Base-by-base conservation (phyloP, 2,329 filamentous ascomycete genomes). In the Fusarium sp. region DNA sequence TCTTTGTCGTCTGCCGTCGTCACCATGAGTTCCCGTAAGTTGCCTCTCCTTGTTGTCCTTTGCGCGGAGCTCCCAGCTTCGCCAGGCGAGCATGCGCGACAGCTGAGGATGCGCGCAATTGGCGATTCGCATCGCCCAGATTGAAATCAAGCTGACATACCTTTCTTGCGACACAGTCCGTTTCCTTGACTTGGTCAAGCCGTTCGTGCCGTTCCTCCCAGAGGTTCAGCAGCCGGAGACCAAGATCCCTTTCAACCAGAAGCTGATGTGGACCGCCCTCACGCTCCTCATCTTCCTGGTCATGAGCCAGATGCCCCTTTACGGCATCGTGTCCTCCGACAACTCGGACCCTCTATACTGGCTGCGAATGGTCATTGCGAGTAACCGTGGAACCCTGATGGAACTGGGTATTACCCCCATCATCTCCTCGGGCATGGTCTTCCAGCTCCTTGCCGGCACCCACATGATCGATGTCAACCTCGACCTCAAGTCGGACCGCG, bases 401-500 rank as follows among this genome's bases (percentile, higher is more conserved):
- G 95, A 98, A 83, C 83, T 98, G 87, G 95, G 95, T 88, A 97
- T 98, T 80, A 98, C 97, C 27, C 97, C 97, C 80, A 99, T 99
- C 86, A 98, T 99, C 87, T 98, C 97, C 70, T 98, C 97, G 40
- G 97, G 97, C 86, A 99, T 99, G 97, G 95, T 99, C 82, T 99
- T 99, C 92, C 97, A 99, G 92, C 95, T 99, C 82, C 94, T 99
- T 77, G 97, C 97, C 82, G 97, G 97, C 83, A 99, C 97, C 85
- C 97, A 99, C 90, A 93, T 98, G 88, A 98, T 99, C 86, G 97
- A 99, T 85, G 96, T 99, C 89, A 98, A 99, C 91, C 94, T 99
- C 81, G 97, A 99, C 90, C 93, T 98, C 86, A 99, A 99, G 91
- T 97, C 96, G 85, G 97, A 99, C 87, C 97, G 97, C 86, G 97